Conservation (phyloP, 2,329 filamentous ascomycete genomes). For the Coniosporium uncinatum region DNA sequence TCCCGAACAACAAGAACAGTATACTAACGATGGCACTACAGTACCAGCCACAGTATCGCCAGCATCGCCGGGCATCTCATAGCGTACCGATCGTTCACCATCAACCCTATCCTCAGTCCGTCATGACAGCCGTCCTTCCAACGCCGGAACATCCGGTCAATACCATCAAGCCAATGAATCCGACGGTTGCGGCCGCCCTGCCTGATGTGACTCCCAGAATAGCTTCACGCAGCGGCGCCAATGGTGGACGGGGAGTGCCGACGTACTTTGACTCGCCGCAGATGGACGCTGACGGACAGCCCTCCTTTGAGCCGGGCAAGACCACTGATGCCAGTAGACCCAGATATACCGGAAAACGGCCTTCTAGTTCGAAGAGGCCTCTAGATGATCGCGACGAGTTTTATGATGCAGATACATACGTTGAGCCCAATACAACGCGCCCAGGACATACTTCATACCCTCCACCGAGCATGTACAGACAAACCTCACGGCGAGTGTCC, state of each 20-base stretch:
- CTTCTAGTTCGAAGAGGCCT: not conserved
- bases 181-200: too few relatives aligned
- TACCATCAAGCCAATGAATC: not conserved
- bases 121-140: not conserved
- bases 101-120: too few relatives aligned
- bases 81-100: too few relatives aligned
- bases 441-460: not conserved
- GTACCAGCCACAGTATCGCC: too few relatives aligned
- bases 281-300: not conserved
- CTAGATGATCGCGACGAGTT: not conserved
- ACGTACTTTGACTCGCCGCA: not conserved
- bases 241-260: not conserved
- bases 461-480: not conserved
- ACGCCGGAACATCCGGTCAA: not conserved
- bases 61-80: too few relatives aligned
- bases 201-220: not conserved
- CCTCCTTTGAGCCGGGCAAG: too few relatives aligned
- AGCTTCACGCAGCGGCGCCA: not conserved
- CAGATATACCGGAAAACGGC: not conserved
- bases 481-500: not conserved
- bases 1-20: too few relatives aligned
- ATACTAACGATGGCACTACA: too few relatives aligned
- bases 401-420: not conserved
- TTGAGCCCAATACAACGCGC: not conserved
- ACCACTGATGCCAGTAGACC: not conserved